Conservation (phyloP, 2,329 filamentous ascomycete genomes). For the Talaromyces sp. region DNA sequence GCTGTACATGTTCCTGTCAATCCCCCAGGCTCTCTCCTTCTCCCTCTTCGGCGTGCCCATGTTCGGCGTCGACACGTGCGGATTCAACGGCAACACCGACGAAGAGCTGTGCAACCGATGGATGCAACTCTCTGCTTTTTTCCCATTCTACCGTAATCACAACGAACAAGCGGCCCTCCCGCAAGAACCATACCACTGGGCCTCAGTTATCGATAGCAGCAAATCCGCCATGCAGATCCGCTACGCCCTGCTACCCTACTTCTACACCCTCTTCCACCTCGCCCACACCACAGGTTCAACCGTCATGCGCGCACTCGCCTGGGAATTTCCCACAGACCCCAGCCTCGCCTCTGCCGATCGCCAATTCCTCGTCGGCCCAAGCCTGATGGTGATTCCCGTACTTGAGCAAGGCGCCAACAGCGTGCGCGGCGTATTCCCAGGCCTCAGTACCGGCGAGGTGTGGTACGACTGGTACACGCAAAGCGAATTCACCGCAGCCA, state of each 20-base stretch:
- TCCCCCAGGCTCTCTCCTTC: slow-evolving; percentile 71
- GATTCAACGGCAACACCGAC: slow-evolving; percentile 62
- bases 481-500: slow-evolving; percentile 42
- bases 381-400: slow-evolving; percentile 62
- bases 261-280: slow-evolving; percentile 67
- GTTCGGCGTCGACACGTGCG: slow-evolving; percentile 67
- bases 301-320: slow-evolving; percentile 66
- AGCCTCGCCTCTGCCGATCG: slow-evolving; percentile 59
- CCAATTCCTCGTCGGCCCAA: slow-evolving; percentile 66
- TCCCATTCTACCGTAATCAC: slow-evolving; percentile 74
- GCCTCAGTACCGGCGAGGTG: slow-evolving; percentile 51
- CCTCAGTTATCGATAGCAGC: slow-evolving; percentile 58
- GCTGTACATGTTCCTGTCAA: slow-evolving; percentile 69
- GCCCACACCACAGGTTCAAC: slow-evolving; percentile 62
- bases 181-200: slow-evolving; percentile 70
- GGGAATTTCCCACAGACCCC: slow-evolving; percentile 69
- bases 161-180: slow-evolving; percentile 55
- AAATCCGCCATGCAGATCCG: slow-evolving; percentile 63
- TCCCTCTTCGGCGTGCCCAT: slow-evolving; percentile 70
- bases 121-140: slow-evolving; percentile 69
- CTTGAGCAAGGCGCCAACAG: slow-evolving; percentile 55
- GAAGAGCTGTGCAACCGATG: slow-evolving; percentile 67
- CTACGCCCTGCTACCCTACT: slow-evolving; percentile 65
- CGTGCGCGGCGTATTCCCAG: slow-evolving; percentile 66
- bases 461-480: slow-evolving; percentile 83